These are phyloP conservation scores for Ophiostoma pallidulum DNA, from an alignment of 2,329 filamentous ascomycete genomes.

Conservation along the genomic window DNA sequence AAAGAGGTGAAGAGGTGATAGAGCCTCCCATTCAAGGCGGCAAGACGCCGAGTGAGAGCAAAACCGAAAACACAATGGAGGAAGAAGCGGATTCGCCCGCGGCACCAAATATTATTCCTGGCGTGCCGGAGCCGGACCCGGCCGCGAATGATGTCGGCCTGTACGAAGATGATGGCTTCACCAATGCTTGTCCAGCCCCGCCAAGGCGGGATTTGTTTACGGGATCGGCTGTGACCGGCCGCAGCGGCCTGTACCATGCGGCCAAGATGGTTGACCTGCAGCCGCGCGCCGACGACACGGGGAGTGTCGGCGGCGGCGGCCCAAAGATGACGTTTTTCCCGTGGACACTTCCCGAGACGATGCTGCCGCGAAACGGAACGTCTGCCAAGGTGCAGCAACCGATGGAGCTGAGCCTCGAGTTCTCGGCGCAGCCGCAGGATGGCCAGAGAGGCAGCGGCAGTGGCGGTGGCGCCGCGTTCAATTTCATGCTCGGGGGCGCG, in stretches of 20 bases:
- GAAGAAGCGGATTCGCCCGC: neutral
- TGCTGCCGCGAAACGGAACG: constrained; percentile 69
- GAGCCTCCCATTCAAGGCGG: too few species aligned
- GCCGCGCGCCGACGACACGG: constrained; percentile 53
- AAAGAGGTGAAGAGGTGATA: too few species aligned
- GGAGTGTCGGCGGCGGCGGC: neutral
- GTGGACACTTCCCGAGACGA: constrained; percentile 73
- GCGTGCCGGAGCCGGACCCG: neutral
- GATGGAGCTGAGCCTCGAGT: constrained; percentile 59
- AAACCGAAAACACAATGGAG: neutral
- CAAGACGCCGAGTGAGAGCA: neutral
- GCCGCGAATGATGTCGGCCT: constrained; percentile 20
- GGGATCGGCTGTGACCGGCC: constrained; percentile 69
- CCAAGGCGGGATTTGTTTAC: constrained; percentile 53
- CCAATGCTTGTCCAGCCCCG: constrained; percentile 57
- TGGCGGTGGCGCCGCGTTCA: too few species aligned
- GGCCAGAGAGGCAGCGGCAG: constrained; percentile 26
- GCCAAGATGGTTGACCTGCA: constrained; percentile 77
- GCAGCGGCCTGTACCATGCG: constrained; percentile 78
- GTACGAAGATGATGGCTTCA: constrained; percentile 37
- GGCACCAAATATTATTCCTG: neutral
- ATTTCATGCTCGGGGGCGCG: too few species aligned
- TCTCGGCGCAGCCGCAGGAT: constrained; percentile 40
- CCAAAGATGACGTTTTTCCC: constrained; percentile 65
- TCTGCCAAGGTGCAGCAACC: constrained; percentile 64